Conservation (phyloP, 805 yeast species). For the Gaillardinia entomophila region DNA sequence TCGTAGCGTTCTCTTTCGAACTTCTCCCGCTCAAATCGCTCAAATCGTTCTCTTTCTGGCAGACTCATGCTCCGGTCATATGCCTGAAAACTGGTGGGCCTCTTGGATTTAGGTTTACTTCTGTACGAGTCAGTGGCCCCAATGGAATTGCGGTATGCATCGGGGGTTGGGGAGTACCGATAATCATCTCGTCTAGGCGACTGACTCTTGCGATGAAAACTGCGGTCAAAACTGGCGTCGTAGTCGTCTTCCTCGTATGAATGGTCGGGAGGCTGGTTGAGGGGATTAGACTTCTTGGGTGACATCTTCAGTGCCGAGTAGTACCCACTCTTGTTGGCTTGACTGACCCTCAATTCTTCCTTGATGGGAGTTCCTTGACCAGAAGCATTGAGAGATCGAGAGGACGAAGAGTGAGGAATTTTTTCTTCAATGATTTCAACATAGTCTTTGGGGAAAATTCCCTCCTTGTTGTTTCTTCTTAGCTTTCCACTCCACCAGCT, state of each 20-base stretch:
- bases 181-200: no score
- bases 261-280: constrained; percentile 6
- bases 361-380: constrained; percentile 7
- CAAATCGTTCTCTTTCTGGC: no score
- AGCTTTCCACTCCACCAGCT: constrained; percentile 89
- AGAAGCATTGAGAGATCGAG: constrained; percentile 8
- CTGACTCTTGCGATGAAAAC: no score
- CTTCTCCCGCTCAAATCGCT: no score
- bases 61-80: background rate
- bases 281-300: constrained; percentile 6
- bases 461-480: constrained; percentile 73
- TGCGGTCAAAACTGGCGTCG: constrained; percentile 17
- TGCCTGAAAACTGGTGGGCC: no score
- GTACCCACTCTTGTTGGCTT: background rate
- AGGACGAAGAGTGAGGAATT: constrained; percentile 12
- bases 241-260: constrained; percentile 14
- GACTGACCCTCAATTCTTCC: constrained; percentile 1
- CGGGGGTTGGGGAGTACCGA: background rate
- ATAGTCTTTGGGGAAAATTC: constrained; percentile 83
- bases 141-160: no score
- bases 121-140: no score
- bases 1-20: no score
- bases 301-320: constrained; percentile 2
- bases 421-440: constrained; percentile 52
- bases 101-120: no score